Base-by-base conservation (phyloP, 345 rosid genomes). In the Eucalyptus victrix region DNA sequence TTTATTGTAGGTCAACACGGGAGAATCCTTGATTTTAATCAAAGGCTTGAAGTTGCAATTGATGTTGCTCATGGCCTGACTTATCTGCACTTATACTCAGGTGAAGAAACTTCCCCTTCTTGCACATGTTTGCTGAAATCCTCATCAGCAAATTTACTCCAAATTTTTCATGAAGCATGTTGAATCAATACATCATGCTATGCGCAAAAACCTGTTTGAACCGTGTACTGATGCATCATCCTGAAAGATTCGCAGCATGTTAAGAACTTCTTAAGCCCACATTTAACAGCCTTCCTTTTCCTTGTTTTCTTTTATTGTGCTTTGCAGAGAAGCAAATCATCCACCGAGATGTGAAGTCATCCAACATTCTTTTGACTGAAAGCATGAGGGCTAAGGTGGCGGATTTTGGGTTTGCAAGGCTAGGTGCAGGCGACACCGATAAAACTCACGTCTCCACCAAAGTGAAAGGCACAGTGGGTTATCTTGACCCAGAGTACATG, bases 401-500 rank as follows among this genome's bases (percentile, higher is more conserved):
- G 17, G 98, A 98, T 93, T 98, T 98, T 80, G 99, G 99, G 76
- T 98, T 98, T 72, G 99, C 99, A 60, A 95, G 96, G 93, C 92
- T 94, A n/a, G 99, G 98, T 81, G 96, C 97, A 32, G 14, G 95
- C 17, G 96, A 96, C 88, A 32, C 90, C 0, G 88, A 90, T 88
- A 72, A 88, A 50, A 90, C 90, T 85, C 99, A 97, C 86, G 91
- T 98, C 87, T 95, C 97, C 87, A 97, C 99, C 60, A 94, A 97
- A 94, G 97, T 97, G 90, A 98, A 95, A 93, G 99, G 99, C 90
- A 98, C 99, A 26, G 93, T 98, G 51, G 99, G 99, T 90, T 98
- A 98, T 91, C 97, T 98, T 4, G 99, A 98, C 89, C 99, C 99
- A 5, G 99, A 96, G 92, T 98, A 98, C 90, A 97, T 98, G 99